Base-by-base conservation (phyloP, 2,329 filamentous ascomycete species). In the Colletotrichum ledebouriae region DNA sequence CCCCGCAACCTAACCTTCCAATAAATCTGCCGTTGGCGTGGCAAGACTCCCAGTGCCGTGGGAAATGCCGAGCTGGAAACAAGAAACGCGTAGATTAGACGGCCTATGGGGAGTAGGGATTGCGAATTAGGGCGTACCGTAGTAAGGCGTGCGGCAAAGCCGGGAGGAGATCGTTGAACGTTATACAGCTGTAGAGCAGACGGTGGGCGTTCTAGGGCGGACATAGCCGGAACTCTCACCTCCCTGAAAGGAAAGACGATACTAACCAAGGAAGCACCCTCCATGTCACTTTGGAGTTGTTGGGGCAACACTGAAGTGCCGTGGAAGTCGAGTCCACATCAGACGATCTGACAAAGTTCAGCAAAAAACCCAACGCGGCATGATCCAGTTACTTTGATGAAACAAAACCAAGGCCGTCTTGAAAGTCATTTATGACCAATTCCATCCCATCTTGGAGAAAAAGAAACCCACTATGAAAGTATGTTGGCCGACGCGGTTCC, bases 1-100 rank as follows among this genome's bases (percentile, higher is more conserved):
- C 10, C 15, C 17, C 11, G 29, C 10, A n/a, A 20, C 3, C 25
- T 11, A 57, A 2, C 20, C 11, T 22, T 13, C 22, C 53, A n/a
- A 20, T 50, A 20, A 11, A 22, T 12, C 6, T 15, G 82, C 83
- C 71, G 79, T 84, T 2, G 81, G 82, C 0, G 78, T 84, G 33
- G 69, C 73, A 1, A 78, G 78, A 57, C 73, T 84, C 12, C 80
- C 78, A 0, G 78, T 83, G 1, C 67, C 70, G 2, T 80, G 76
- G 75, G 79, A 17, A 59, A 2, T 6, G 33, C n/a, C 12, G 17
- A 2, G 33, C 15, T 11, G n/a, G 17, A 9, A 12, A 13, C 33
- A 29, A 2, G n/a, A 3, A 15, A 33, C 10, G 25, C 4, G 42
- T 17, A 39, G 22, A 17, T 29, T 2, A 12, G 33, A 37, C 34